phyloP scores from a whole-genome alignment of 2,329 filamentous ascomycete species.

The Tolypocladium tundrense region DNA sequence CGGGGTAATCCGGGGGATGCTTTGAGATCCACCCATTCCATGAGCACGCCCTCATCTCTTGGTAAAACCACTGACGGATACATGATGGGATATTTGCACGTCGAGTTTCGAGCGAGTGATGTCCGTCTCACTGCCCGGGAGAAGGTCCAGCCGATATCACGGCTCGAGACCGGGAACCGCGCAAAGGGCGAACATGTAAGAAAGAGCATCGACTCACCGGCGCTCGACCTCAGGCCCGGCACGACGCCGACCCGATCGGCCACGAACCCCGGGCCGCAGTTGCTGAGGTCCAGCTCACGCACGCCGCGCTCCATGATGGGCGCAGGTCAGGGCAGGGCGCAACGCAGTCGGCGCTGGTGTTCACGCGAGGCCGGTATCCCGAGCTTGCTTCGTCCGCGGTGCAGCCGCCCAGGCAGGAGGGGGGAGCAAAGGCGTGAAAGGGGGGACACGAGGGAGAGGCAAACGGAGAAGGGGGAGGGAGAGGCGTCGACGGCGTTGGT shows the following conservation, averaged over 20 bases:
- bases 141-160: neutral
- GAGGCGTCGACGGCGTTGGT: neutral
- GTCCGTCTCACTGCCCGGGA: neutral
- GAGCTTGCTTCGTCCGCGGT: neutral
- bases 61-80: neutral
- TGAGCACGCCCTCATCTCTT: no score
- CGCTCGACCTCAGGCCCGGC: conserved; percentile 48
- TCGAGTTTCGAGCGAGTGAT: neutral
- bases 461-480: neutral
- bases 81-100: neutral
- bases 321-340: no score
- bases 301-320: conserved; percentile 20
- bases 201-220: conserved; percentile 35
- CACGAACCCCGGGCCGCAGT: conserved; percentile 35
- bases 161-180: neutral
- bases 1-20: neutral
- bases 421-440: no score
- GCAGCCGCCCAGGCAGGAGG: neutral
- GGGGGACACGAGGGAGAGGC: neutral
- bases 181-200: neutral
- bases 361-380: neutral
- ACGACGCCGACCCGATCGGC: conserved; percentile 45
- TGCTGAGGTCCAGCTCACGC: conserved; percentile 40
- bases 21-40: neutral
- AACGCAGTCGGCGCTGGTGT: no score